A percentile compares a stretch with the other conserved stretches of the same genome.
These are phyloP conservation scores for Calonectria pseudoreteaudii DNA, from an alignment of 2,329 filamentous ascomycete species.

Conservation along the genomic window DNA sequence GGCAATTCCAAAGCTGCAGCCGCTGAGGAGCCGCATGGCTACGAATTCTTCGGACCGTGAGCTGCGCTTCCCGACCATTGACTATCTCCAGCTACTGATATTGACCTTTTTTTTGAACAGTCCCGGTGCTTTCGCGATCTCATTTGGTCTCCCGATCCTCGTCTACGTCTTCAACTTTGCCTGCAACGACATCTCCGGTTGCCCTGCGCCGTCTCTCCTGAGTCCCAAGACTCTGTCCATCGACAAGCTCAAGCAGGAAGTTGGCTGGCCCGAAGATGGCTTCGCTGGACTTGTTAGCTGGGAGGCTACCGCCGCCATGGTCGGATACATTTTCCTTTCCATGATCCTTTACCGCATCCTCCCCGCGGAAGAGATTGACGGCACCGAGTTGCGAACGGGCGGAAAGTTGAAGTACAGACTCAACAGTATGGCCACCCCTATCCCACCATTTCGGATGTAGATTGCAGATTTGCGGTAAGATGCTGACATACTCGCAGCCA, in stretches of 20 bases:
- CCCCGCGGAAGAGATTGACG: slow-evolving; percentile 78
- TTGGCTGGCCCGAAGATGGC: slow-evolving; percentile 83
- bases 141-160: slow-evolving; percentile 82
- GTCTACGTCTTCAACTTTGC: slow-evolving; percentile 84
- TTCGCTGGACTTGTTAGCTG: slow-evolving; percentile 77
- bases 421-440: slow-evolving; percentile 67
- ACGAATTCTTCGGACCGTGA: slow-evolving; percentile 66
- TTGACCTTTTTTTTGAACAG: slow-evolving; percentile 60
- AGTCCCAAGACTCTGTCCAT: slow-evolving; percentile 78
- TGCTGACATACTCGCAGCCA: slow-evolving; percentile 63
- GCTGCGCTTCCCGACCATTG: slow-evolving; percentile 32
- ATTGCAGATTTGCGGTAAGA: slow-evolving; percentile 8
- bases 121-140: slow-evolving; percentile 80
- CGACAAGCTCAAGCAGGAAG: slow-evolving; percentile 79
- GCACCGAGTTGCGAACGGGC: slow-evolving; percentile 76
- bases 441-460: slow-evolving; percentile 4
- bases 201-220: slow-evolving; percentile 85
- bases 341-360: slow-evolving; percentile 80
- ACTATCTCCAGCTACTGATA: slow-evolving; percentile 19
- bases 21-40: slow-evolving; percentile 53
- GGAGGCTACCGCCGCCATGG: slow-evolving; percentile 74
- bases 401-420: slow-evolving; percentile 86
- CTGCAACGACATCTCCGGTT: slow-evolving; percentile 94
- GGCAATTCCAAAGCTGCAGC: slow-evolving; percentile 41
- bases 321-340: slow-evolving; percentile 84